These are phyloP conservation scores for Apiotrichum sp. DNA, from an alignment of 1,284 basidiomycete species.

Conservation along the genomic window DNA sequence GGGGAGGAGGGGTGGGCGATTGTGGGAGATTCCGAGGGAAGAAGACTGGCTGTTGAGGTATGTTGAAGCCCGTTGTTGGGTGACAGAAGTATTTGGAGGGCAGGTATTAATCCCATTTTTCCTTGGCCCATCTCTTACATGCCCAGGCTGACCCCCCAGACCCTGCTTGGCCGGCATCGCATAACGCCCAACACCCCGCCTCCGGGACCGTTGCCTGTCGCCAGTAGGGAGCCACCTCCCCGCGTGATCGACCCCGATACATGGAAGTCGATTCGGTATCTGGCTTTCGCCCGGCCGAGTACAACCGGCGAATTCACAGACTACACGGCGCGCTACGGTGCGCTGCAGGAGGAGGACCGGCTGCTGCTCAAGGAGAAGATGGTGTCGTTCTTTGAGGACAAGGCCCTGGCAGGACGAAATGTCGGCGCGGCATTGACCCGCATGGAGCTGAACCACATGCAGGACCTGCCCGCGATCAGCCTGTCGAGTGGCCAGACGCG, in stretches of 20 bases:
- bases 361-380: slow-evolving; percentile 41
- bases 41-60: slow-evolving; percentile 60
- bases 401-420: slow-evolving; percentile 27
- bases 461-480: slow-evolving; percentile 76
- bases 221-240: slow-evolving; percentile 20
- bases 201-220: slow-evolving; percentile 66
- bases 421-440: slow-evolving; percentile 48
- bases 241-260: slow-evolving; percentile 2
- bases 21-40: slow-evolving; percentile 53
- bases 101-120: too few species aligned
- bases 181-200: slow-evolving; percentile 57
- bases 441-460: slow-evolving; percentile 57
- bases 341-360: slow-evolving; percentile 72
- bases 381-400: not conserved
- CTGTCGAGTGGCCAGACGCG: slow-evolving; percentile 89
- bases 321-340: slow-evolving; percentile 82
- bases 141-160: slow-evolving; percentile 46
- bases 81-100: slow-evolving; percentile 24
- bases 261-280: slow-evolving; percentile 54
- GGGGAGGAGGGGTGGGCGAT: slow-evolving; percentile 63
- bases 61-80: slow-evolving; percentile 46
- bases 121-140: too few species aligned
- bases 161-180: slow-evolving; percentile 62
- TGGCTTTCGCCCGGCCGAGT: slow-evolving; percentile 66
- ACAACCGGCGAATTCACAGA: slow-evolving; percentile 75